These are phyloP conservation scores for Kodamaea anthophila DNA, from an alignment of 1,139 yeast genomes.

Conservation along the genomic window DNA sequence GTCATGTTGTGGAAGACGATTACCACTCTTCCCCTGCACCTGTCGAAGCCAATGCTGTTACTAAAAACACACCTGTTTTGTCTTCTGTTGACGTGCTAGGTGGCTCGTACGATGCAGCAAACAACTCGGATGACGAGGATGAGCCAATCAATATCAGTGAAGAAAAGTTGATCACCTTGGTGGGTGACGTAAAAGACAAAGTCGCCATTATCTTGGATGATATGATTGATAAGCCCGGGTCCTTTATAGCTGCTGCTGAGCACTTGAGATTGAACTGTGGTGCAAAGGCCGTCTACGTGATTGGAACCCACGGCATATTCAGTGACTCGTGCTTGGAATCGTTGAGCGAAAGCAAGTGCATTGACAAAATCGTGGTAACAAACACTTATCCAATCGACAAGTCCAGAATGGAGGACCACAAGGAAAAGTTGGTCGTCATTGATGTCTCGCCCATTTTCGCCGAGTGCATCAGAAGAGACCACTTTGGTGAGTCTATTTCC, in stretches of 20 bases:
- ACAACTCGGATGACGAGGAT: conserved; percentile 73
- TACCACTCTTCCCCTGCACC: conserved; percentile 23
- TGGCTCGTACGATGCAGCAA: conserved; percentile 72
- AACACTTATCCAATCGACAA: conserved; percentile 87
- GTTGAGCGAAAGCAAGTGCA: conserved; percentile 70
- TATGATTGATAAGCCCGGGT: conserved; percentile 91
- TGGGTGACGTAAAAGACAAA: conserved; percentile 88
- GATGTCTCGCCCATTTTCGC: conserved; percentile 95
- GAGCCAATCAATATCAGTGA: conserved; percentile 62
- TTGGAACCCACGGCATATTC: conserved; percentile 95
- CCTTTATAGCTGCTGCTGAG: conserved; percentile 96
- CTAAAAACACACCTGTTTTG: conserved; percentile 12
- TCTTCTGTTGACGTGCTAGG: conserved; percentile 57
- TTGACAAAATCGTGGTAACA: conserved; percentile 87
- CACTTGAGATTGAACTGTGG: conserved; percentile 94
- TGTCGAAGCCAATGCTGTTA: conserved; percentile 6
- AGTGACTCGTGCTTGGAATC: conserved; percentile 80
- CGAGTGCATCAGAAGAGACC: conserved; percentile 97
- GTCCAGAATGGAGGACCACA: conserved; percentile 48
- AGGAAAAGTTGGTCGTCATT: conserved; percentile 68
- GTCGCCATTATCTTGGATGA: conserved; percentile 94
- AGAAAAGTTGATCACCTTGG: conserved; percentile 89
- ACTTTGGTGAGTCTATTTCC: conserved; percentile 92
- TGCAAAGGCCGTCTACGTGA: conserved; percentile 81
- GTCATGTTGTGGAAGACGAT: conserved; percentile 94